Conservation (phyloP, 495 filamentous ascomycete species). For the Acidiella bohemica region DNA sequence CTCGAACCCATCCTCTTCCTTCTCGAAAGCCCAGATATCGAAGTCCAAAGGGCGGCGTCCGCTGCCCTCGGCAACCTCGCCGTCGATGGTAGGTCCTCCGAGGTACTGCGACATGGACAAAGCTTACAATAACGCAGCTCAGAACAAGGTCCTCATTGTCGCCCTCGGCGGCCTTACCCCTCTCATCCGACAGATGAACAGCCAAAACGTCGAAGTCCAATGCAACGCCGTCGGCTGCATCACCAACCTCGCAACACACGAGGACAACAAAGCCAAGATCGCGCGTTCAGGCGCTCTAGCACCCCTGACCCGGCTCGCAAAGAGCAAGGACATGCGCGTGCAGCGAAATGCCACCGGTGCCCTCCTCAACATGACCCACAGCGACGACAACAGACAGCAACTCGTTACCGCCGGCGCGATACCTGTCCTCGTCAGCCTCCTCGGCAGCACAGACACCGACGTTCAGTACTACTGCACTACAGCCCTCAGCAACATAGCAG, state of each 20-base stretch:
- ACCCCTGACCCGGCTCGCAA: constrained; percentile 80
- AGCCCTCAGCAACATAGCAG: constrained; percentile 94
- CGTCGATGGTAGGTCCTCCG: constrained; percentile 74
- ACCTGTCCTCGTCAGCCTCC: constrained; percentile 84
- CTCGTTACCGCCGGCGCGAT: constrained; percentile 94
- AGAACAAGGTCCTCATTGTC: constrained; percentile 94
- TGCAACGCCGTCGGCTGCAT: constrained; percentile 99
- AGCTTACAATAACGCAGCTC: constrained; percentile 57
- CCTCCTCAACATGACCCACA: constrained; percentile 97
- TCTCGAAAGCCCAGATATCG: constrained; percentile 86
- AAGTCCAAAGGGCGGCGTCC: constrained; percentile 93
- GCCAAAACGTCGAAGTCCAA: constrained; percentile 95
- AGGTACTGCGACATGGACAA: constrained; percentile 1
- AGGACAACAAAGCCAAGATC: constrained; percentile 98
- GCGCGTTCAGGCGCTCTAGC: constrained; percentile 85
- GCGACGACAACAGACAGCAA: constrained; percentile 97
- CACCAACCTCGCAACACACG: constrained; percentile 92
- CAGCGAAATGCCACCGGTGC: constrained; percentile 96
- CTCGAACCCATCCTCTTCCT: constrained; percentile 92
- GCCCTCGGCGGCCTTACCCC: constrained; percentile 78
- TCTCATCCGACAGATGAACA: constrained; percentile 96
- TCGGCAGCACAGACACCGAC: constrained; percentile 84
- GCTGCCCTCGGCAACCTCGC: constrained; percentile 92
- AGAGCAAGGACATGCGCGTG: constrained; percentile 96
- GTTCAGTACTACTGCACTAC: constrained; percentile 99